Evolutionary conservation across 2,329 filamentous ascomycete genomes (phyloP).

Genomic region (Leptosphaerulina australis): DNA sequence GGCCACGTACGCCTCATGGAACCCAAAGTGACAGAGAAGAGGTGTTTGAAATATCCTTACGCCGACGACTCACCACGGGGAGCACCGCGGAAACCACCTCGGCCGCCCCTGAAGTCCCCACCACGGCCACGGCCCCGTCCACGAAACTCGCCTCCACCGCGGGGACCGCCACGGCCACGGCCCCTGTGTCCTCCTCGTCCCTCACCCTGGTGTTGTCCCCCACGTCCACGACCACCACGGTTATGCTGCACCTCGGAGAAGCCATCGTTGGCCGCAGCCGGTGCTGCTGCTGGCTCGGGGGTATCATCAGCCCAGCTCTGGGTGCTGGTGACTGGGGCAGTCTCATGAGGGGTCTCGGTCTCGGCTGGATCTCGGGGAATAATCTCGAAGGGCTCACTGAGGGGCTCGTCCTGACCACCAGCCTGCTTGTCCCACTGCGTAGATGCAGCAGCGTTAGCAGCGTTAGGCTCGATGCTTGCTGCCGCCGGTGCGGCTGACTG

Average conservation of each 20-base stretch:
- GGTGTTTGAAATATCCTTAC: constrained; percentile 15
- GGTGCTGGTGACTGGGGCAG: constrained; percentile 62
- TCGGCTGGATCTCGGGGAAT: constrained; percentile 75
- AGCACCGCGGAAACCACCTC: constrained; percentile 46
- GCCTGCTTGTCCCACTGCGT: constrained; percentile 68
- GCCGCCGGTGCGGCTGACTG: constrained; percentile 43
- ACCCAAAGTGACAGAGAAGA: constrained; percentile 20
- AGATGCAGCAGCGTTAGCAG: constrained; percentile 63
- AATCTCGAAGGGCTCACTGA: constrained; percentile 75
- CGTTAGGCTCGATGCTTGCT: constrained; percentile 49
- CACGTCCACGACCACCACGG: constrained; percentile 58
- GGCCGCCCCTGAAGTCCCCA: constrained; percentile 51
- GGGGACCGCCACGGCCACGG: constrained; percentile 54
- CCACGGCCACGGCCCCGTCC: constrained; percentile 53
- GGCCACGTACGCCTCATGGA: constrained; percentile 19
- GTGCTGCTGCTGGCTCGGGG: constrained; percentile 38
- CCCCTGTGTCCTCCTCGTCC: constrained; percentile 62
- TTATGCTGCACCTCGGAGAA: constrained; percentile 70
- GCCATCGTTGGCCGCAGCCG: constrained; percentile 62
- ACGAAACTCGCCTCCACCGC: constrained; percentile 48
- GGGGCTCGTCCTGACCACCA: constrained; percentile 55
- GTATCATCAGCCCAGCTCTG: constrained; percentile 86
- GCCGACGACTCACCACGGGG: constrained; percentile 35
- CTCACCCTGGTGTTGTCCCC: constrained; percentile 45
- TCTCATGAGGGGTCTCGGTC: constrained; percentile 68